These are phyloP conservation scores for Akanthomyces muscarius DNA, from an alignment of 2,329 filamentous ascomycete species.

Conservation along the genomic window DNA sequence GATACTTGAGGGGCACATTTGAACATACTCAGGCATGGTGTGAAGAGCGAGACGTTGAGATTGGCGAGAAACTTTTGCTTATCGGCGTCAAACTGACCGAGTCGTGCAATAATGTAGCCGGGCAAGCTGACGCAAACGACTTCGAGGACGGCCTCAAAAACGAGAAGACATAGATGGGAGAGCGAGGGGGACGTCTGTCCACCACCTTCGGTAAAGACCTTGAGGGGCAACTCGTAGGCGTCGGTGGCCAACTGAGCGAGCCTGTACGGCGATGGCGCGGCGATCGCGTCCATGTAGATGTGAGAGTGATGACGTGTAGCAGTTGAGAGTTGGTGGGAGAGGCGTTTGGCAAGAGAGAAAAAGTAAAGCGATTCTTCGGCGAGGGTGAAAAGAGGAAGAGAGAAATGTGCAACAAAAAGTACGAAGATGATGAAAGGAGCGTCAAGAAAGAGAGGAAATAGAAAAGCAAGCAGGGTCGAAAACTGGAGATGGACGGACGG, in stretches of 20 bases:
- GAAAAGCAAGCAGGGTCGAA: not conserved
- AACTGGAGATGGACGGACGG: constrained; percentile 5
- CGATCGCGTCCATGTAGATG: constrained; percentile 36
- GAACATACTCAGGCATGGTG: constrained; percentile 82
- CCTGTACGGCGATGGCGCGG: constrained; percentile 45
- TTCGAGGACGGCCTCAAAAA: constrained; percentile 92
- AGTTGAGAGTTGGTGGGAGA: not conserved
- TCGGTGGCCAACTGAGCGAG: constrained; percentile 35
- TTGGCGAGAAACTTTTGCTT: constrained; percentile 97
- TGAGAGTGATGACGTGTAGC: constrained; percentile 1
- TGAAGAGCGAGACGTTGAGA: constrained; percentile 93
- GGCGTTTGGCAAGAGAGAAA: not conserved
- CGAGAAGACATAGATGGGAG: constrained; percentile 68
- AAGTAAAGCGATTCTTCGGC: not conserved
- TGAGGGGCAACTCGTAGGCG: constrained; percentile 40
- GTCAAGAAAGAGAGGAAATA: constrained; percentile 9
- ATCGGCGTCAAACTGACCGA: constrained; percentile 91
- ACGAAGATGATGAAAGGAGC: not conserved
- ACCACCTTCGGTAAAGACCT: constrained; percentile 36
- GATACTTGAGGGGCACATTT: not conserved
- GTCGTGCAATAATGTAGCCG: constrained; percentile 84
- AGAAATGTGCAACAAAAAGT: not conserved
- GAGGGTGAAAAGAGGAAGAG: not conserved
- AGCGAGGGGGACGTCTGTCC: constrained; percentile 61
- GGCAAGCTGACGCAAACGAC: constrained; percentile 93